Conservation (phyloP, 1,284 basidiomycete genomes). For the Waitea zeae region DNA sequence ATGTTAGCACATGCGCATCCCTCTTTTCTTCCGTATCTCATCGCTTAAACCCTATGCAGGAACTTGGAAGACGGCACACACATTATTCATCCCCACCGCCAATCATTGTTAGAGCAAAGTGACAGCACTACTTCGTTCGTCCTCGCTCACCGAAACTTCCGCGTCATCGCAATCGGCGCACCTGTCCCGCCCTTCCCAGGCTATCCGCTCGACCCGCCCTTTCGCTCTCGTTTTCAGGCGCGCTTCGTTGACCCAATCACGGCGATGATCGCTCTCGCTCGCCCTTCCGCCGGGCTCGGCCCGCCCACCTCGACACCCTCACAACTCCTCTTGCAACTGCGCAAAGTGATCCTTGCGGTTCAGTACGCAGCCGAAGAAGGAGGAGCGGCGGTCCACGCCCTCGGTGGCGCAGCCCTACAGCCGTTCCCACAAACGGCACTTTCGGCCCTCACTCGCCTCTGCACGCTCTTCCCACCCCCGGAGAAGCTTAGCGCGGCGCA, state of each 20-base stretch:
- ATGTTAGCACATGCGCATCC: slow-evolving; percentile 21
- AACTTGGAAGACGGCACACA: slow-evolving; percentile 58
- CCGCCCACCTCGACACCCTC: slow-evolving; percentile 3
- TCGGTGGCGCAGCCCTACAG: slow-evolving; percentile 31
- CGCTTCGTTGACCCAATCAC: slow-evolving; percentile 45
- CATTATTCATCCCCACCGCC: slow-evolving; percentile 45
- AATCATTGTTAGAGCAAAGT: slow-evolving; percentile 24
- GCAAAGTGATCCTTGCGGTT: slow-evolving; percentile 37
- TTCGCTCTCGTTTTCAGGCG: slow-evolving; percentile 50
- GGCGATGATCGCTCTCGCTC: slow-evolving; percentile 27
- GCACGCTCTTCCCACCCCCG: slow-evolving; percentile 30
- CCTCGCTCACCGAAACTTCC: slow-evolving; percentile 43
- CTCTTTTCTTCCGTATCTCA: not conserved
- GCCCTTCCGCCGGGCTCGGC: slow-evolving; percentile 5
- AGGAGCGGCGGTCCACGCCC: slow-evolving; percentile 31
- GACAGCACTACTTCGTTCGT: slow-evolving; percentile 22
- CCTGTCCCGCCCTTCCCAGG: slow-evolving; percentile 51
- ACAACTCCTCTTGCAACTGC: slow-evolving; percentile 23
- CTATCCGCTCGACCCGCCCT: slow-evolving; percentile 49
- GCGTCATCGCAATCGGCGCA: slow-evolving; percentile 45
- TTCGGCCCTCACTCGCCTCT: slow-evolving; percentile 25
- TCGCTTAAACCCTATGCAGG: slow-evolving; percentile 17
- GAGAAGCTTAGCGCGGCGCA: slow-evolving; percentile 21
- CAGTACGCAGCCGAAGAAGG: slow-evolving; percentile 46
- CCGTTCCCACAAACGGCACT: slow-evolving; percentile 49